Evolutionary conservation across 192 early-diverging fungal genomes (phyloP), one percentile per base, ranked within the genome.

Genomic region (Linnemannia hyalina): DNA sequence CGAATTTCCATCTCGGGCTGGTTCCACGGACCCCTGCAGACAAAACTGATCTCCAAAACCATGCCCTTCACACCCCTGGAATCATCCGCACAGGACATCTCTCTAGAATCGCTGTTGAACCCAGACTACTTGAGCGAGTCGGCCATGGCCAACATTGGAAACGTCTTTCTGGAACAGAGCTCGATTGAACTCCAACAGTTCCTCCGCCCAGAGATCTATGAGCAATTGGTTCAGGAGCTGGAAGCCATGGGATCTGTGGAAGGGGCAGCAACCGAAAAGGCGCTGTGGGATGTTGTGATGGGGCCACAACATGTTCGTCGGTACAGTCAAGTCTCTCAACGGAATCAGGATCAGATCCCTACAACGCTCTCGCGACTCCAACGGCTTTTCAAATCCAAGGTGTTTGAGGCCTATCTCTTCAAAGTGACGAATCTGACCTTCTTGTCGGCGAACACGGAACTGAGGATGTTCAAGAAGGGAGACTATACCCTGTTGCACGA

Each of bases 1-100:
- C 87, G 93, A 16, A 89, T 91, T 76, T 94, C 93, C 0, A 92
- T 94, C 26, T 92, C 92, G 8, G 93, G 93, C 3, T 94, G 93
- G 93, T 91, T 94, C 86, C 92, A 94, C 74, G 93, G 93, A 0
- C 90, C 92, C 35, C 75, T 89, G 32, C 70, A 84, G 68, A 89
- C 85, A 35, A 71, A 80, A 75, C 60, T 89, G 23, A 68, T 86
- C 29, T 86, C 84, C 75, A 86, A 86, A 44, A 70, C 80, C 23
- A 81, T 80, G 79, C 75, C 79, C 11, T 76, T 80, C 41, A 13
- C 44, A 40, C 76, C 80, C 3, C 11, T 80, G n/a, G 13, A 10
- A 20, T 13, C 69, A 41, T 35, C 71, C 3, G 20, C 68, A 47
- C 40, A 78, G 8, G 70, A 76, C 10, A 47, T 57, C 11, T 65